phyloP scores from a whole-genome alignment of 495 filamentous ascomycete genomes.

The Aspergillus baeticus region DNA sequence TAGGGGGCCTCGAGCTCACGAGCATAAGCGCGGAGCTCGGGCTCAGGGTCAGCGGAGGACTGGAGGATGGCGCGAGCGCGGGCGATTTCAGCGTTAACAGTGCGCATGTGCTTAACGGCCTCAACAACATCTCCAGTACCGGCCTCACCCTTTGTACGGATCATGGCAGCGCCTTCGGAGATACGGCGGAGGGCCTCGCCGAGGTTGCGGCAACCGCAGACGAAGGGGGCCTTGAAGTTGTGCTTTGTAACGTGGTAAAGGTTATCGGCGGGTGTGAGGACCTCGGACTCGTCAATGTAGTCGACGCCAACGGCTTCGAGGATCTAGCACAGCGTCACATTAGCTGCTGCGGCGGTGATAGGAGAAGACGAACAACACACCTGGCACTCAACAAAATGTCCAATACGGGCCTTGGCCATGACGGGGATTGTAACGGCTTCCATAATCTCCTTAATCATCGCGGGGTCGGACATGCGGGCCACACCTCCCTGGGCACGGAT shows the following conservation, averaged over 20 bases:
- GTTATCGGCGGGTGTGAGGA: slow-evolving; percentile 92
- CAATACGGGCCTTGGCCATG: slow-evolving; percentile 98
- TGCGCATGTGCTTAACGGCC: slow-evolving; percentile 94
- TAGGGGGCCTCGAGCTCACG: slow-evolving; percentile 77
- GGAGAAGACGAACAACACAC: slow-evolving; percentile 34
- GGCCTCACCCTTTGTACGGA: slow-evolving; percentile 97
- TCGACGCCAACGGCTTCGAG: slow-evolving; percentile 92
- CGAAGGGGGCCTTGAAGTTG: slow-evolving; percentile 82
- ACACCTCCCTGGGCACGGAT: slow-evolving; percentile 92
- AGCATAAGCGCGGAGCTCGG: slow-evolving; percentile 74
- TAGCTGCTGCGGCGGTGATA: not conserved
- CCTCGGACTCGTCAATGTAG: slow-evolving; percentile 97
- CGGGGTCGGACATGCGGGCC: slow-evolving; percentile 93
- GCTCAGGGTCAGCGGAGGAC: slow-evolving; percentile 60
- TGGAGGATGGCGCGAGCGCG: slow-evolving; percentile 62
- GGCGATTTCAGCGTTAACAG: slow-evolving; percentile 82
- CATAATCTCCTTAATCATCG: slow-evolving; percentile 97
- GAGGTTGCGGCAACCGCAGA: slow-evolving; percentile 94
- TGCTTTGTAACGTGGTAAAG: slow-evolving; percentile 89
- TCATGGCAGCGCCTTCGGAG: slow-evolving; percentile 95
- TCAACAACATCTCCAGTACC: slow-evolving; percentile 98
- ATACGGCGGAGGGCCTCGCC: slow-evolving; percentile 93
- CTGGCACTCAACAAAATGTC: slow-evolving; percentile 97
- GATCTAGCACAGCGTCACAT: slow-evolving; percentile 56
- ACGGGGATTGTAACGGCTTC: slow-evolving; percentile 95